phyloP scores from a whole-genome alignment of 495 filamentous ascomycete species.

The Penicillium argentinense region DNA sequence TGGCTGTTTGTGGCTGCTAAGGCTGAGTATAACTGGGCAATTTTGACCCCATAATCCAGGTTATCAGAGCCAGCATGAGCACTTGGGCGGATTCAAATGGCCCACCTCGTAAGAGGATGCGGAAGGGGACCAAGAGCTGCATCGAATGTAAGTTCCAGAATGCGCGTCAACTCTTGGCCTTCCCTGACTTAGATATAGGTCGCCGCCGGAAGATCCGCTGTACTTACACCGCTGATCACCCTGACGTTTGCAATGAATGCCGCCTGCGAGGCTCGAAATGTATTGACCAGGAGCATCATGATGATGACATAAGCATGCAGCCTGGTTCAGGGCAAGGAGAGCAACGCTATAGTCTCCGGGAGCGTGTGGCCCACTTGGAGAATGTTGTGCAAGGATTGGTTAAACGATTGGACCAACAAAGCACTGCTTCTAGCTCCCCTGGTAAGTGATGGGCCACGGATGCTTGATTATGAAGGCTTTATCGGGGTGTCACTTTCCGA shows the following conservation, averaged over 20 bases:
- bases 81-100: conserved; percentile 20
- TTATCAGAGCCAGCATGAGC: conserved; percentile 11
- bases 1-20: background rate
- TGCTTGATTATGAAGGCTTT: too few relatives aligned
- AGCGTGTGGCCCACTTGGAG: conserved; percentile 39
- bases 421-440: background rate
- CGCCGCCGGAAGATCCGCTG: conserved; percentile 45
- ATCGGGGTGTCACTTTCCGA: too few relatives aligned
- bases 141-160: conserved; percentile 31
- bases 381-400: conserved; percentile 30
- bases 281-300: conserved; percentile 33
- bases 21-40: background rate
- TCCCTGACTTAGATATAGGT: conserved; percentile 15
- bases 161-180: background rate
- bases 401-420: conserved; percentile 24
- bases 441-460: too few relatives aligned
- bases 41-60: background rate
- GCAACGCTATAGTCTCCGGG: conserved; percentile 37
- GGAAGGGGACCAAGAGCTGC: conserved; percentile 44
- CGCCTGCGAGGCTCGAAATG: conserved; percentile 32
- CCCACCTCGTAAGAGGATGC: conserved; percentile 38
- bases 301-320: conserved; percentile 7
- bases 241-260: conserved; percentile 38
- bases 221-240: conserved; percentile 29
- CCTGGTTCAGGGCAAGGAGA: conserved; percentile 16